Evolutionary conservation across 1,284 basidiomycete species (phyloP).

Genomic region (Ceratobasidium sp.): DNA sequence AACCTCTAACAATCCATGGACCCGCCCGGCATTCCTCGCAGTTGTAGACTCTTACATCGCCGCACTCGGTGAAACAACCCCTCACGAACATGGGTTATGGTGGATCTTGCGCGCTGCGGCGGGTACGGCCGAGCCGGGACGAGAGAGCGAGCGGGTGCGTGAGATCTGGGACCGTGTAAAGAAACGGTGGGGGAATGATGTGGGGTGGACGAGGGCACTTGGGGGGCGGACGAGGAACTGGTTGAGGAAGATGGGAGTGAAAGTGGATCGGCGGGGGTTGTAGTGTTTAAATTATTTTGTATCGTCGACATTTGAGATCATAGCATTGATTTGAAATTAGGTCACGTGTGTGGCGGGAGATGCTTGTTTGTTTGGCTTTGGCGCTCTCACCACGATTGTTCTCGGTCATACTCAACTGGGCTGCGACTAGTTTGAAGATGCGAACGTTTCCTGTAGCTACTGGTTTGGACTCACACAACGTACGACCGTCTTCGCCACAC

Average conservation of each 20-base stretch:
- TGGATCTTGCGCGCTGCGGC: slow-evolving; percentile 39
- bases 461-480: neutral
- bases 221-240: slow-evolving; percentile 31
- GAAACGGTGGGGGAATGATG: slow-evolving; percentile 35
- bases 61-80: slow-evolving; percentile 37
- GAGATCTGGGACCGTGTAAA: slow-evolving; percentile 37
- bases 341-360: slow-evolving; percentile 14
- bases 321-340: slow-evolving; percentile 1
- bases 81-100: slow-evolving; percentile 34
- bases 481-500: neutral
- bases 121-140: slow-evolving; percentile 37
- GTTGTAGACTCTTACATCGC: slow-evolving; percentile 31
- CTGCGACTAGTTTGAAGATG: too few relatives aligned
- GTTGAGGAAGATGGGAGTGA: slow-evolving; percentile 42
- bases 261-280: slow-evolving; percentile 8
- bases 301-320: neutral
- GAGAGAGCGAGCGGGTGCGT: slow-evolving; percentile 40
- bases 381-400: too few relatives aligned
- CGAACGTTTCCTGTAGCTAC: neutral
- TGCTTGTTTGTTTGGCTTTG: neutral
- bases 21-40: slow-evolving; percentile 24
- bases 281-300: slow-evolving; percentile 18
- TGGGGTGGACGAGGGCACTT: slow-evolving; percentile 39
- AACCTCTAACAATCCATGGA: slow-evolving; percentile 34
- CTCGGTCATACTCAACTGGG: neutral